Evolutionary conservation across 495 filamentous ascomycete genomes (phyloP), one percentile per base, ranked within the genome.

Genomic region (Trichodelitschia bisporula): DNA sequence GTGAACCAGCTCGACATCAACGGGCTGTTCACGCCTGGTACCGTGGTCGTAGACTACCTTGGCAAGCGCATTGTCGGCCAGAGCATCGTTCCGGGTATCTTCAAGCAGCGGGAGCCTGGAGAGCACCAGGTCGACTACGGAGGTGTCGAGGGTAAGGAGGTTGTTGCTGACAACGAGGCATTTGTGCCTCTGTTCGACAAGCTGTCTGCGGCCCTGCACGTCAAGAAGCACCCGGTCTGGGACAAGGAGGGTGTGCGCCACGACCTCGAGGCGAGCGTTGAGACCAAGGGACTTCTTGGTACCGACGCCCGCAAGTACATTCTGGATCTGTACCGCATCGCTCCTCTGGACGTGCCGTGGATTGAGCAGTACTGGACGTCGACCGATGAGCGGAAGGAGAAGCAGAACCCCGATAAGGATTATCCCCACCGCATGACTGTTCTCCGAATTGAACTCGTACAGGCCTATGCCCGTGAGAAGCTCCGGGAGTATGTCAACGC

Each of bases 101-200:
- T 99, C 67, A 91, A 91, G 55, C 89, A 93, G 55, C 71, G 84
- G 15, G 89, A 93, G 42, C 78, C 82, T 13, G 89, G 83, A 28
- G 84, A 93, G 63, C 79, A 86, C 50, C 89, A 93, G 53, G 93
- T 99, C 39, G 84, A 95, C 50, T 99, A 99, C 45, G 89, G 89
- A 44, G 86, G 82, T 38, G 84, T 95, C 28, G 89, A 99, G 47
- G 89, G 89, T 37, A 90, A 84, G 54, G 89, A 99, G 32, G 69
- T 90, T 13, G 74, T 99, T 26, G 84, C 89, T 1, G 70, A 75
- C 6, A 77, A 92, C 45, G 65, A 83, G 43, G 63, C 66, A 21
- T 99, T 99, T 44, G 68, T 67, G 2, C 56, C 77, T 16, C 61
- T 77, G 11, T 99, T 99, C 43, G 71, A 75, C 49, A 80, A 84